Base-by-base conservation (phyloP, 2,329 filamentous ascomycete genomes). In the Coniochaeta sp. region DNA sequence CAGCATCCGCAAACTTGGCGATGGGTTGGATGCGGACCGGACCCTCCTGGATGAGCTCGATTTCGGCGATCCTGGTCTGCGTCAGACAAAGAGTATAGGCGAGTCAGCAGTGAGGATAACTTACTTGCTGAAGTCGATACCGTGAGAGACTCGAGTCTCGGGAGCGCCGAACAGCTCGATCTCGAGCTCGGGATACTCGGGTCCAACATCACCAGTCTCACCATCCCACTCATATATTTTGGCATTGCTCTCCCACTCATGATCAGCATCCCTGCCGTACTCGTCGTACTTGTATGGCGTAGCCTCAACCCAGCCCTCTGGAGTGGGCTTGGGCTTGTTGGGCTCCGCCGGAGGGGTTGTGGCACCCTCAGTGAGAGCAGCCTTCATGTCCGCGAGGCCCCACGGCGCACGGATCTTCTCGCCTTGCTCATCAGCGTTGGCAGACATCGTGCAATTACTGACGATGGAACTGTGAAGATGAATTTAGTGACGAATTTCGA, bases 131-230 rank as follows among this genome's bases (percentile, higher is more conserved):
- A 91, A 88, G 22, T 88, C 81, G 38, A 86, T 77, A 3, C 89
- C 90, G 1, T 68, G 59, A 71, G 76, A 65, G 58, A 79, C 71
- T 31, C 82, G 77, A 54, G 82, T 78, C 6, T 77, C 74, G 0
- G 82, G 79, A 60, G 77, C 72, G 5, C 86, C 86, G 61, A 96
- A 99, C 7, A 99, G 84, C 66, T 88, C 78, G 8, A 81, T 67
- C 77, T 98, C 93, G 0, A 99, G 83, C 56, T 85, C 82, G 0
- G 81, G 77, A 59, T 87, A 82, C 57, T 78, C 79, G 0, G 92
- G 92, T 7, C 89, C 93, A 59, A 99, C 79, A 44, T 98, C 93
- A 1, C 93, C 95, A 66, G 82, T 90, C 2, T 96, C 91, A 12
- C 92, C 91, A 19, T 86, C 81, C 89, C 90, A 98, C 68, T 93